Base-by-base conservation (phyloP, 2,329 filamentous ascomycete genomes). In the Aureobasidium mangrovei region DNA sequence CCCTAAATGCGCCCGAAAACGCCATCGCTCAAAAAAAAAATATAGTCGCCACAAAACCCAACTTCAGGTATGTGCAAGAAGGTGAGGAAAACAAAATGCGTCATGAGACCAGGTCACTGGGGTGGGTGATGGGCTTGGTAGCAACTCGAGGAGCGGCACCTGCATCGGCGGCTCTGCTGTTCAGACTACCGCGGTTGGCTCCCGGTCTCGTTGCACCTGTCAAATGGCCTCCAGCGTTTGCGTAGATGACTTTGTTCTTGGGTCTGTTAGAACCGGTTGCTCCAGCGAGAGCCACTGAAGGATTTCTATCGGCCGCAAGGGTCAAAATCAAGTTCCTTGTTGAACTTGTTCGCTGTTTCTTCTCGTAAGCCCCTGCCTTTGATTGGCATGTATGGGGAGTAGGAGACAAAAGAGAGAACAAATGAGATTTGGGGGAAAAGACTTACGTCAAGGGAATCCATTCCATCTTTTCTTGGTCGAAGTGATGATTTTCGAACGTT, bases 401-500 rank as follows among this genome's bases (percentile, higher is more conserved):
- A 18, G 2, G 7, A 31, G n/a, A 4, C 29, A 48, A 33, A 48
- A 31, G 39, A 18, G 45, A 53, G 31, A 42, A 4, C 31, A 9
- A 7, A 29, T 4, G 2, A 7, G 27, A 28, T 12, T 12, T 3
- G 28, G 41, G 27, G 41, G 26, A 27, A n/a, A 12, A 42, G 27
- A 54, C 55, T 47, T 54, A 57, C 55, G 41, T 51, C 10, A 60
- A 52, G 7, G 64, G 63, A 24, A 64, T 56, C 67, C 67, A 69
- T 44, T 60, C 60, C 58, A 61, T 57, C 52, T 57, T 63, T 43
- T 65, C 60, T 27, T 58, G 46, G 55, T 74, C 67, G 51, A 74
- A 77, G 6, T 58, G 55, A 55, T 74, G 72, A n/a, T 67, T 62
- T 38, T 75, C 67, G 52, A 72, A 80, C 39, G 65, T 66, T 6